Conservation (phyloP, 2,329 filamentous ascomycete genomes). For the Lasiodiplodia citricola region DNA sequence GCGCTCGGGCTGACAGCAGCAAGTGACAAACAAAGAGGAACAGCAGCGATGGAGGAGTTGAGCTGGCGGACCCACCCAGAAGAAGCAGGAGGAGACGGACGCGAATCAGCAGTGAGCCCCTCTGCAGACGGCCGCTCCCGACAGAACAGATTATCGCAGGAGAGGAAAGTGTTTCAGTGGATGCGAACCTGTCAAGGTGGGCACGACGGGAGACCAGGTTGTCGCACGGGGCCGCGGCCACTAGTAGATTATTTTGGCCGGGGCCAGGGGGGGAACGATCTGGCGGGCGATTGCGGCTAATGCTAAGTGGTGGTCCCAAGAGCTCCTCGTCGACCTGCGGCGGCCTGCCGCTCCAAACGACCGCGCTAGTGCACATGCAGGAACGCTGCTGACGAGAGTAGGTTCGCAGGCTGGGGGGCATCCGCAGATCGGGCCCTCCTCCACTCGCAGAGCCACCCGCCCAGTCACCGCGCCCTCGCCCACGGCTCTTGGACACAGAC, state of each 20-base stretch:
- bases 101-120: conserved; percentile 20
- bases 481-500: not conserved
- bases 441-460: not conserved
- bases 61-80: conserved; percentile 20
- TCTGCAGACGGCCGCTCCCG: conserved; percentile 22
- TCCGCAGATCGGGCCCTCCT: too few species aligned
- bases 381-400: not conserved
- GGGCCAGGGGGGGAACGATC: conserved; percentile 1
- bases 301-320: not conserved
- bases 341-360: too few species aligned
- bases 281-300: conserved; percentile 15
- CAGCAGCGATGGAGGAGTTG: conserved; percentile 20
- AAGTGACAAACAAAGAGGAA: conserved; percentile 23
- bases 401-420: too few species aligned
- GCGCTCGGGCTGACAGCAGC: conserved; percentile 21
- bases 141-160: conserved; percentile 11
- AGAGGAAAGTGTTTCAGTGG: conserved; percentile 21
- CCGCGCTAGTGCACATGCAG: not conserved
- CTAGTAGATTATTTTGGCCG: conserved; percentile 6
- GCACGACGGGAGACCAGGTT: not conserved
- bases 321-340: too few species aligned
- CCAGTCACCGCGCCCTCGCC: not conserved
- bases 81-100: conserved; percentile 13
- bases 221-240: conserved; percentile 16
- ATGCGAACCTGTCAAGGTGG: conserved; percentile 18